Conservation (phyloP, 768 basidiomycete genomes). For the Leccinellum albellum region DNA sequence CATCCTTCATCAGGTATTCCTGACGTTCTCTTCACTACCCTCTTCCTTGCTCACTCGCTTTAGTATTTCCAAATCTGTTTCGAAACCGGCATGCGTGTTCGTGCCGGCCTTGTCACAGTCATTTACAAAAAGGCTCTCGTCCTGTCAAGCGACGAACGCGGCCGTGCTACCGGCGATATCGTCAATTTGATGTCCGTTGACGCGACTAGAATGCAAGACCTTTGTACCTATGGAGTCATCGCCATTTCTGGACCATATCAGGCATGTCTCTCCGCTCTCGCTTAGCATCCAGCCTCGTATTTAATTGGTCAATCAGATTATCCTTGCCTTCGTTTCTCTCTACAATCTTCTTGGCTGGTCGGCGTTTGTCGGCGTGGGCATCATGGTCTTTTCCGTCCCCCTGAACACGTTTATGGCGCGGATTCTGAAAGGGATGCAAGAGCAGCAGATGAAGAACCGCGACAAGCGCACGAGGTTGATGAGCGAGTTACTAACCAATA, state of each 20-base stretch:
- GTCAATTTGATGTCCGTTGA: conserved; percentile 94
- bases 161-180: conserved; percentile 83
- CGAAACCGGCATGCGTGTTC: conserved; percentile 90
- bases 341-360: conserved; percentile 91
- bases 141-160: conserved; percentile 81
- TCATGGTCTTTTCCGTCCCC: conserved; percentile 83
- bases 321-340: conserved; percentile 83
- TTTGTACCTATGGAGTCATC: conserved; percentile 82
- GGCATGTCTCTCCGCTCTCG: conserved; percentile 35
- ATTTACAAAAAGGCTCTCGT: conserved; percentile 87
- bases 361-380: conserved; percentile 82
- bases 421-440: conserved; percentile 70
- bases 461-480: conserved; percentile 82
- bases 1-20: conserved; percentile 67
- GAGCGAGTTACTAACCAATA: conserved; percentile 92
- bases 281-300: background rate
- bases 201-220: conserved; percentile 71
- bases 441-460: conserved; percentile 90
- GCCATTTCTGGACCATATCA: conserved; percentile 84
- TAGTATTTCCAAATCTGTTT: conserved; percentile 85
- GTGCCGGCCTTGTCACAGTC: conserved; percentile 79
- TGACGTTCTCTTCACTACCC: background rate
- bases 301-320: conserved; percentile 47
- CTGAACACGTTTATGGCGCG: conserved; percentile 71
- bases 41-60: background rate